Evolutionary conservation across 2,329 filamentous ascomycete genomes (phyloP).

Genomic region (Rhynchosporium agropyri): DNA sequence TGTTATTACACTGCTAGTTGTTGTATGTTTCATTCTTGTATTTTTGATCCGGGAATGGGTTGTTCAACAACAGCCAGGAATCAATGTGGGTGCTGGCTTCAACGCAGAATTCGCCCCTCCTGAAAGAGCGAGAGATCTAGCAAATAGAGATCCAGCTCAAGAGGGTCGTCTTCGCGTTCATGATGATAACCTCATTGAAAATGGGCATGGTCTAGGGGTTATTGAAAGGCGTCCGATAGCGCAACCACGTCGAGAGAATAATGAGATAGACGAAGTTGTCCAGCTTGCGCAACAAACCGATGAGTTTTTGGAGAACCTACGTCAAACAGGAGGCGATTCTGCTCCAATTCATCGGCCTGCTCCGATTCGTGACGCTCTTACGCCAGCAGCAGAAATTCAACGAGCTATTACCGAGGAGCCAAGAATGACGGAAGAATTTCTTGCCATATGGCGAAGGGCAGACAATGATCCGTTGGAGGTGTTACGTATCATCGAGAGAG

Average conservation of each 20-base stretch:
- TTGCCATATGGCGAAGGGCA: conserved; percentile 61
- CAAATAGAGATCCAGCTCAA: conserved; percentile 28
- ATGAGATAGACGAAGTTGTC: conserved; percentile 27
- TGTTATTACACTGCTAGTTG: conserved; percentile 87
- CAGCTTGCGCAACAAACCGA: conserved; percentile 15
- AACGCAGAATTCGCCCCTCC: conserved; percentile 58
- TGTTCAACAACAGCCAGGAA: conserved; percentile 92
- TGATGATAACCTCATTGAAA: conserved; percentile 9
- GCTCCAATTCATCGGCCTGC: conserved; percentile 26
- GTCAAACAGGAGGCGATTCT: conserved; percentile 18
- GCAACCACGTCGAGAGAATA: conserved; percentile 32
- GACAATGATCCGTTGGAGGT: conserved; percentile 62
- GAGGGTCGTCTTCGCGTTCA: conserved; percentile 4
- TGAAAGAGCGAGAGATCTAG: conserved; percentile 39
- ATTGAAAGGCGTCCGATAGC: conserved; percentile 33
- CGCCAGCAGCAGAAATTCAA: conserved; percentile 39
- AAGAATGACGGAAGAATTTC: conserved; percentile 47
- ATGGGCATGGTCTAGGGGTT: conserved; percentile 21
- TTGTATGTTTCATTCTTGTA: conserved; percentile 93
- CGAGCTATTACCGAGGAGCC: conserved; percentile 36
- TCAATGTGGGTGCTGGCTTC: conserved; percentile 71
- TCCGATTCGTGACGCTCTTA: conserved; percentile 33
- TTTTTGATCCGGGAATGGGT: conserved; percentile 98
- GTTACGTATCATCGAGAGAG: conserved; percentile 61
- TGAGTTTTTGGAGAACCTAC: conserved; percentile 7